A percentile compares a stretch with the other conserved stretches of the same genome.
Evolutionary conservation across 1,284 basidiomycete species (phyloP).

Genomic region (Porogramme epimiltina): DNA sequence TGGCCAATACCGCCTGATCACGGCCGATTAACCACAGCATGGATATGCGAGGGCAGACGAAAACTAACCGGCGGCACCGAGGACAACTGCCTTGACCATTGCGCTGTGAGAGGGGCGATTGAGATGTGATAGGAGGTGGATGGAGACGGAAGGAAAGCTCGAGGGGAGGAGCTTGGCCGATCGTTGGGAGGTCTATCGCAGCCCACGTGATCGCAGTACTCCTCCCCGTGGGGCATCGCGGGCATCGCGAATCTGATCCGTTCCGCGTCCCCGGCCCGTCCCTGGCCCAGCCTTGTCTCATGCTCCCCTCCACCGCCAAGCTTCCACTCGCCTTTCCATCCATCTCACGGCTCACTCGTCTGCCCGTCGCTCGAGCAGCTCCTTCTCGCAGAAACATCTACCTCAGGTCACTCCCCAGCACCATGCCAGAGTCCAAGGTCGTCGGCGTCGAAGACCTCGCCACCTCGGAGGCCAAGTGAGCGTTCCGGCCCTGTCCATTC

Average conservation of each 20-base stretch:
- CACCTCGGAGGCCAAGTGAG: conserved; percentile 62
- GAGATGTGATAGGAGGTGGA: conserved; percentile 13
- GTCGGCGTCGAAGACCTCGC: conserved; percentile 47
- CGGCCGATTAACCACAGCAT: conserved; percentile 4
- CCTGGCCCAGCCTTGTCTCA: neutral
- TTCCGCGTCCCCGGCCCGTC: conserved; percentile 1
- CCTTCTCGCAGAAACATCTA: conserved; percentile 1
- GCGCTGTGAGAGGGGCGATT: conserved; percentile 5
- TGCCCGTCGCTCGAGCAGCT: too few species aligned
- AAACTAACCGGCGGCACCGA: conserved; percentile 82
- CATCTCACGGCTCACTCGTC: too few species aligned
- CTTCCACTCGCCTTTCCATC: neutral
- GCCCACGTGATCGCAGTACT: conserved; percentile 18
- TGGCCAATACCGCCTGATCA: conserved; percentile 85
- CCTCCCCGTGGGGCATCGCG: conserved; percentile 10
- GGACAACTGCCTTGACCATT: conserved; percentile 91
- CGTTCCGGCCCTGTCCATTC: conserved; percentile 11
- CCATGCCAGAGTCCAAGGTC: conserved; percentile 35
- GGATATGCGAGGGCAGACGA: neutral
- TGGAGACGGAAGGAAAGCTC: conserved; percentile 8
- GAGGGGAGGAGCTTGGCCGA: neutral
- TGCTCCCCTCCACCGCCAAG: neutral
- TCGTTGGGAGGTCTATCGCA: conserved; percentile 13
- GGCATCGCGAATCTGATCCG: neutral
- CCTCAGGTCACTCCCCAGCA: neutral